Conservation (phyloP, 1,139 yeast species). For the Kluyveromyces sp. region DNA sequence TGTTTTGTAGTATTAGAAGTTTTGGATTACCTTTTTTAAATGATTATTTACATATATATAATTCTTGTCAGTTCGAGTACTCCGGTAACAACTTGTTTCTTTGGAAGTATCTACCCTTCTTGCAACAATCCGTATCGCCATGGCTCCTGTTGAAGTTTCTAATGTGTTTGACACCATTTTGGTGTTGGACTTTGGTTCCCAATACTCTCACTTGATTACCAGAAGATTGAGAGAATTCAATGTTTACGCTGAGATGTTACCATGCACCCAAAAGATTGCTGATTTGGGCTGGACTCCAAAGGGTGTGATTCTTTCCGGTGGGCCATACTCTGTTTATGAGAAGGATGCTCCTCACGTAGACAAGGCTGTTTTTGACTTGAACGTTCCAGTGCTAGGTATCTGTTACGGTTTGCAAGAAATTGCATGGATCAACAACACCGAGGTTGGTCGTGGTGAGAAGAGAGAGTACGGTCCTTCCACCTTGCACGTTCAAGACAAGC, state of each 20-base stretch:
- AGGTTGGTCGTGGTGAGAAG: constrained; percentile 93
- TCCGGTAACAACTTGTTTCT: too few species aligned
- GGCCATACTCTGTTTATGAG: constrained; percentile 96
- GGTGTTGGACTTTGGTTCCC: constrained; percentile 97
- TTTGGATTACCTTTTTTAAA: too few species aligned
- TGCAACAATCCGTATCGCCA: not conserved
- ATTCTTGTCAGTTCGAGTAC: too few species aligned
- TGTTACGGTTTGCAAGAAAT: constrained; percentile 99
- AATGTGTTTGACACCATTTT: constrained; percentile 90
- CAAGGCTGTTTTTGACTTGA: constrained; percentile 80
- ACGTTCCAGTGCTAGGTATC: constrained; percentile 93
- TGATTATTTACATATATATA: too few species aligned
- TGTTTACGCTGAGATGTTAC: constrained; percentile 98
- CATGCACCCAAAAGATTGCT: constrained; percentile 93
- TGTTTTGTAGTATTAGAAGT: too few species aligned
- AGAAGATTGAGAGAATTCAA: constrained; percentile 97
- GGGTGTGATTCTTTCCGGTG: constrained; percentile 94
- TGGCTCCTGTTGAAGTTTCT: constrained; percentile 42
- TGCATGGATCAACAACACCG: constrained; percentile 96
- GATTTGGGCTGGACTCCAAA: constrained; percentile 92
- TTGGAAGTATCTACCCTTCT: too few species aligned
- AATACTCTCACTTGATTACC: constrained; percentile 92
- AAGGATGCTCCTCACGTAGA: constrained; percentile 97
- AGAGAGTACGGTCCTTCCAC: constrained; percentile 98
- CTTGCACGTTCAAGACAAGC: constrained; percentile 60